Conservation (phyloP, 495 filamentous ascomycete species). For the Xanthoparmelia taractica region DNA sequence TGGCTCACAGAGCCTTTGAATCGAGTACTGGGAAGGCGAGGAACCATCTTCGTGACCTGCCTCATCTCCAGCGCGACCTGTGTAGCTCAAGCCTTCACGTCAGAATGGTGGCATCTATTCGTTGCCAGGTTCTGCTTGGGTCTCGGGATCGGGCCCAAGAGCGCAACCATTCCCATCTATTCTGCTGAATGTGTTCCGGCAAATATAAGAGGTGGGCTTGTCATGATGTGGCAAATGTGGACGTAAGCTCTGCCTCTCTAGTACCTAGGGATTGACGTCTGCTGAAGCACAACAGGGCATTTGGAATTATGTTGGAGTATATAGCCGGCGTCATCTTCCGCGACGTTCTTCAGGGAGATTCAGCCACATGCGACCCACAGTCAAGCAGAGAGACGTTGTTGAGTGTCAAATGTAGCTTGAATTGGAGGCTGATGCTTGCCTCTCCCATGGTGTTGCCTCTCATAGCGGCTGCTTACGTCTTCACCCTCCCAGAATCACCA, state of each 20-base stretch:
- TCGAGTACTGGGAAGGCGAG: conserved; percentile 46
- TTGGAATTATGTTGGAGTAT: conserved; percentile 74
- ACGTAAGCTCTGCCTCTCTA: neutral
- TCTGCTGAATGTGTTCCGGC: conserved; percentile 46
- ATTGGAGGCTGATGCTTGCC: conserved; percentile 23
- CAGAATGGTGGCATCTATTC: conserved; percentile 22
- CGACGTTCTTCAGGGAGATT: conserved; percentile 33
- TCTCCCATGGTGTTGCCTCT: conserved; percentile 20
- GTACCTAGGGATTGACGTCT: neutral
- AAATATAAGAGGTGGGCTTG: conserved; percentile 48
- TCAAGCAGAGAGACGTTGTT: conserved; percentile 1
- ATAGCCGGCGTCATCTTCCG: conserved; percentile 64
- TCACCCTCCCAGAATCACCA: conserved; percentile 59
- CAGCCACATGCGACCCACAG: conserved; percentile 36
- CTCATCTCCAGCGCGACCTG: conserved; percentile 31
- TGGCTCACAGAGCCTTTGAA: conserved; percentile 53
- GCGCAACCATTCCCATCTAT: conserved; percentile 51
- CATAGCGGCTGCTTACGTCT: conserved; percentile 47
- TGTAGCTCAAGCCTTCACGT: conserved; percentile 19
- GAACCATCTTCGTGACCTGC: conserved; percentile 51
- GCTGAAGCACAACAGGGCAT: conserved; percentile 36
- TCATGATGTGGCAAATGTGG: conserved; percentile 58
- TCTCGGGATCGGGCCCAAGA: conserved; percentile 54
- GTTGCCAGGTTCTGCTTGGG: conserved; percentile 53
- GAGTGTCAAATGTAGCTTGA: conserved; percentile 14